Conservation (phyloP, 441 rosid species). For the Eutrema salsugineum region DNA sequence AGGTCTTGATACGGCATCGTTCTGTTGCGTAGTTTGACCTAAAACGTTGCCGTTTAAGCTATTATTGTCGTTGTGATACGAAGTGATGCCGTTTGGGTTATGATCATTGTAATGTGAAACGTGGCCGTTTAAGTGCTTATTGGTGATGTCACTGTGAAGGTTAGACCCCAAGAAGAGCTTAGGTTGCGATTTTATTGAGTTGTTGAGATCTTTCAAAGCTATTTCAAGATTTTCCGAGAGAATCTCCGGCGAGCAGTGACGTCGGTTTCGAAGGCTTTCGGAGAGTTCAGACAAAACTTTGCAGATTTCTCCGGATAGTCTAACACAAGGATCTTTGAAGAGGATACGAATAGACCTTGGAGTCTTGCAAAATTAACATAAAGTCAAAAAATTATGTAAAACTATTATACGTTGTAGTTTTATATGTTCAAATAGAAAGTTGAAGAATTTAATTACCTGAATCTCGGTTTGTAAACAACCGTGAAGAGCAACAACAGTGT, state of each 20-base stretch:
- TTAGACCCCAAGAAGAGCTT: conserved; percentile 61
- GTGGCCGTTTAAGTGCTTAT: conserved; percentile 5
- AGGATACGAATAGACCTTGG: conserved; percentile 60
- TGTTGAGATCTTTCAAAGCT: conserved; percentile 70
- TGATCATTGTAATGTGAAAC: conserved; percentile 8
- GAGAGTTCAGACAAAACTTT: conserved; percentile 61
- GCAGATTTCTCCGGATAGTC: conserved; percentile 57
- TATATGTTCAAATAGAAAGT: neutral
- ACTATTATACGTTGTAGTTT: neutral
- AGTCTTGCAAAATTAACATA: conserved; percentile 21
- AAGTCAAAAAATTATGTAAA: neutral
- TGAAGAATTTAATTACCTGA: conserved; percentile 45
- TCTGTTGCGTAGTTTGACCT: neutral
- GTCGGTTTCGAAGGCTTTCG: conserved; percentile 45
- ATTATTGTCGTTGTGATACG: neutral
- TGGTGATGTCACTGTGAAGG: conserved; percentile 21
- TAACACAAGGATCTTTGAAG: conserved; percentile 68
- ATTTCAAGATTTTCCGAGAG: conserved; percentile 65
- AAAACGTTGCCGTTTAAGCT: neutral
- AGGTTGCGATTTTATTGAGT: conserved; percentile 68
- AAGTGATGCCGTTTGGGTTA: neutral
- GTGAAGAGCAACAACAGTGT: conserved; percentile 75
- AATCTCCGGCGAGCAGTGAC: conserved; percentile 67
- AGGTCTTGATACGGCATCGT: neutral
- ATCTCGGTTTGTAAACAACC: conserved; percentile 84